phyloP scores from a whole-genome alignment of 1,284 basidiomycete species.

The Trichosporon sp. region DNA sequence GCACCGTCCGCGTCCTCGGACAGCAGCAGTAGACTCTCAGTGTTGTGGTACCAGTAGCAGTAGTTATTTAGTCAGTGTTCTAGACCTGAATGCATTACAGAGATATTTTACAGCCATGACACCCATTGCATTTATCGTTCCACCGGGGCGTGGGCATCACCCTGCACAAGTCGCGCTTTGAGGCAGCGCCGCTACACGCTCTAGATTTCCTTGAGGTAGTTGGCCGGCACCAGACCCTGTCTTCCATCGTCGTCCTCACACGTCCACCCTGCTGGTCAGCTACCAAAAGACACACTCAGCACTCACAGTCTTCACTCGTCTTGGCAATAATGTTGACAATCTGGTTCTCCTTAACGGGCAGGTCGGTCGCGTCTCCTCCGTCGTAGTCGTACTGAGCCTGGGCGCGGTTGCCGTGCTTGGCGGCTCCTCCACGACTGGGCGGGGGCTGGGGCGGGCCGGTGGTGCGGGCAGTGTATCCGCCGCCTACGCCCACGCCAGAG shows the following conservation, averaged over 20 bases:
- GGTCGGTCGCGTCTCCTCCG: conserved; percentile 34
- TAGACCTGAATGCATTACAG: conserved; percentile 8
- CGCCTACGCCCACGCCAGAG: not conserved
- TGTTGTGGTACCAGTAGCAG: conserved; percentile 2
- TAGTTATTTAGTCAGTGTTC: not conserved
- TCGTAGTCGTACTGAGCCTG: conserved; percentile 44
- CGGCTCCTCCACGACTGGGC: not conserved
- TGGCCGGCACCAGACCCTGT: conserved; percentile 42
- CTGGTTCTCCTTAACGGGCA: conserved; percentile 36
- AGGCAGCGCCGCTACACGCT: not conserved
- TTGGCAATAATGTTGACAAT: conserved; percentile 43
- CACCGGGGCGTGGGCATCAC: not conserved
- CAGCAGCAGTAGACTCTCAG: not conserved
- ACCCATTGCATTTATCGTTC: not conserved
- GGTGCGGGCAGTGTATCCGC: not conserved
- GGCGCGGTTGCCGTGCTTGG: conserved; percentile 16
- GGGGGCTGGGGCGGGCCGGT: not conserved
- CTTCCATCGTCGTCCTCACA: conserved; percentile 42
- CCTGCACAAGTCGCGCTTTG: not conserved
- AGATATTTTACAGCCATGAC: not conserved
- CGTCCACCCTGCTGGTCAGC: conserved; percentile 41
- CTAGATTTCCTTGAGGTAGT: conserved; percentile 40
- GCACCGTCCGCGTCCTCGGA: conserved; percentile 48
- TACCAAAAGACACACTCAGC: no score
- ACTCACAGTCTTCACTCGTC: conserved; percentile 45